A percentile compares a stretch with the other conserved stretches of the same genome.
These are phyloP conservation scores for Starmerella kuoi DNA, from an alignment of 805 yeast species.

Conservation along the genomic window DNA sequence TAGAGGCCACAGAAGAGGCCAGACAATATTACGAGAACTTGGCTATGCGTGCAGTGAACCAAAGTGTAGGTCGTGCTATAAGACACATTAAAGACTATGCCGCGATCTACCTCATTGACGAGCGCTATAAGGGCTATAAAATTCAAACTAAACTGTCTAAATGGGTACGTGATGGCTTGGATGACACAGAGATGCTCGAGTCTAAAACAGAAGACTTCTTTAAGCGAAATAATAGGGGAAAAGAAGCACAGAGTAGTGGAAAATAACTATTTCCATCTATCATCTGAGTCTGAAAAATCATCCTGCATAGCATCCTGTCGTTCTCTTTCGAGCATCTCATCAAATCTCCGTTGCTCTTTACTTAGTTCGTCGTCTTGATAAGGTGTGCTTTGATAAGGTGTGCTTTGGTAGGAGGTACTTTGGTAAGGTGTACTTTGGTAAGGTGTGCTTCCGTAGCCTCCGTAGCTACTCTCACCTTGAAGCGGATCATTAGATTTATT, in stretches of 20 bases:
- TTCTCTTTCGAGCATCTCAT: conserved; percentile 19
- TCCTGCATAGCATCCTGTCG: conserved; percentile 6
- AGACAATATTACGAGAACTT: conserved; percentile 60
- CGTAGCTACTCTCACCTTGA: too few species aligned
- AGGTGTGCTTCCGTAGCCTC: background rate
- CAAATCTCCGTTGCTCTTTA: conserved; percentile 18
- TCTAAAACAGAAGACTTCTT: conserved; percentile 8
- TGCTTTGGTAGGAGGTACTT: background rate
- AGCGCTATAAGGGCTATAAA: conserved; percentile 37
- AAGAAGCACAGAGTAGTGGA: background rate
- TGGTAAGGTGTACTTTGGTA: background rate
- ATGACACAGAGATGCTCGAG: conserved; percentile 1
- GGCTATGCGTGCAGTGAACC: conserved; percentile 86
- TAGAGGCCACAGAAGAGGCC: conserved; percentile 34
- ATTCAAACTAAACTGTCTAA: conserved; percentile 52
- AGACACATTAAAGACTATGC: conserved; percentile 76
- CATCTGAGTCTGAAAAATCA: conserved; percentile 20
- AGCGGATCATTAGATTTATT: too few species aligned
- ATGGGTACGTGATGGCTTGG: conserved; percentile 50
- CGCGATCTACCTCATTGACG: conserved; percentile 57
- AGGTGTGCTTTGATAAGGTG: background rate
- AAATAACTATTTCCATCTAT: conserved; percentile 16
- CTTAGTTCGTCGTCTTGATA: background rate
- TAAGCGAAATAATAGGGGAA: background rate
- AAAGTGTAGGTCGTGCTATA: conserved; percentile 84